Evolutionary conservation across 805 yeast genomes (phyloP), one percentile per base, ranked within the genome.

Genomic region (Ogataea henricii): DNA sequence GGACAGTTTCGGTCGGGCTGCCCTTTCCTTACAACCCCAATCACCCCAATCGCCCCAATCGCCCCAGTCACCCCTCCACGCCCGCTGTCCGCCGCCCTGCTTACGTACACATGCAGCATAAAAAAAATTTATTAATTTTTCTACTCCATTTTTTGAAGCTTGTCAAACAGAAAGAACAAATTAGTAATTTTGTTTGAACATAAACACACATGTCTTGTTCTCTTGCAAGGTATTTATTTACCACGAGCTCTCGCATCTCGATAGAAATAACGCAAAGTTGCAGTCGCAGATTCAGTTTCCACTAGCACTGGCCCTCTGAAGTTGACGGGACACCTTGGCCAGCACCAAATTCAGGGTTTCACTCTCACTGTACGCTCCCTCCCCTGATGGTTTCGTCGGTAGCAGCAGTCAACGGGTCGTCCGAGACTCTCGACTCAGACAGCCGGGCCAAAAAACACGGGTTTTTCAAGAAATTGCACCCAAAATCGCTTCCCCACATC

Each of bases 401-500:
- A 21, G 26, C 38, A 10, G 37, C 45, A 9, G 22, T 45, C 10
- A 32, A 41, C 22, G 47, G 33, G 26, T 45, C 53, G 7, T 7
- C 43, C 10, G 53, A 40, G 22, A 33, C 46, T 10, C 21, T 35
- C 12, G 52, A 43, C 38, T 29, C 49, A n/a, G 34, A 34, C n/a
- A 35, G 30, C 4, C 29, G 33, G 30, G 26, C 12, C 22, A 48
- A 47, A 37, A 51, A 49, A 35, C 44, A 34, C 17, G 51, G 52
- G 6, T 49, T 55, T 14, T 37, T 55, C 29, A 51, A 49, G 33
- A 52, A 50, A 41, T 29, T 52, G 14, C 51, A 50, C 13, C 14
- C 34, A 18, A 55, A 55, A 38, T 46, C 58, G 7, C 51, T 46
- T 32, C 38, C 45, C 23, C 53, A 48, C 27, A 46, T 48, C 9